phyloP scores from a whole-genome alignment of 169 alveolate genomes.

The Cryptosporidium sp. region DNA sequence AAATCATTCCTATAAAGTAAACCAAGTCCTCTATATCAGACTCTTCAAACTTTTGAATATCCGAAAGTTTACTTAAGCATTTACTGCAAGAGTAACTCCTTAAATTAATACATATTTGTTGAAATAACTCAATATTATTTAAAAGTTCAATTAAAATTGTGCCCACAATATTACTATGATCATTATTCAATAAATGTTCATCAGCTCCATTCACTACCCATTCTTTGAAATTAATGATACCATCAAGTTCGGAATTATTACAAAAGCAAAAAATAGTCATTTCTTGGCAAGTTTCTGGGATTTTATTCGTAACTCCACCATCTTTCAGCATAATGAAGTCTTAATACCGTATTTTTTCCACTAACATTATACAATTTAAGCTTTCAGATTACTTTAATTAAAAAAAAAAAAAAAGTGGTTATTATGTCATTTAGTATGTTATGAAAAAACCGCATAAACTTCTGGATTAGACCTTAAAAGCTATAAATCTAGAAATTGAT shows the following conservation, averaged over 20 bases:
- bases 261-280: constrained; percentile 19
- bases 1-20: constrained; percentile 16
- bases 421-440: not conserved
- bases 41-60: not conserved
- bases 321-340: not conserved
- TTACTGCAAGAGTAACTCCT: not conserved
- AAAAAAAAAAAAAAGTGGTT: not conserved
- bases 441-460: not conserved
- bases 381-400: not conserved
- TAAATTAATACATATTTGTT: not conserved
- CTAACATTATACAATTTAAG: not conserved
- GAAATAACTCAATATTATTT: not conserved
- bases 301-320: not conserved
- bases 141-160: constrained; percentile 10
- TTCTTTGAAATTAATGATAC: not conserved
- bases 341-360: not conserved
- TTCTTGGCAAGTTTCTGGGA: not conserved
- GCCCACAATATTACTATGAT: not conserved
- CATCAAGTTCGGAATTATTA: not conserved
- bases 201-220: not conserved
- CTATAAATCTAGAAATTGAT: not conserved
- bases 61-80: not conserved
- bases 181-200: not conserved
- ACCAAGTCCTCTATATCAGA: constrained; percentile 3
- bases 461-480: not conserved